Evolutionary conservation across 75 land plant species (phyloP).

Genomic region (Ceratopteris richardii): DNA sequence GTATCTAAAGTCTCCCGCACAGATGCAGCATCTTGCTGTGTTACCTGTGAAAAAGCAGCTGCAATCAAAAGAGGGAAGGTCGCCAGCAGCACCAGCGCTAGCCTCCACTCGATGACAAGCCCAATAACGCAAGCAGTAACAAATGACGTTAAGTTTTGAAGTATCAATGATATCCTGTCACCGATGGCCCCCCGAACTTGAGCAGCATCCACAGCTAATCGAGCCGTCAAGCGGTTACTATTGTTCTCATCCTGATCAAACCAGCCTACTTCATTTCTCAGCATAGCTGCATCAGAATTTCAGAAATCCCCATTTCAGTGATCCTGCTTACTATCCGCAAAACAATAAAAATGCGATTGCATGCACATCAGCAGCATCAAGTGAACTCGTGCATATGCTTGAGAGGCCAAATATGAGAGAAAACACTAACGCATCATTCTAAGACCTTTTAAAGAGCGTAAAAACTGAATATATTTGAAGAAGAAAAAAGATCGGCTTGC

Average conservation of each 20-base stretch:
- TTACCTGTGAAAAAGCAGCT: slow-evolving; percentile 13
- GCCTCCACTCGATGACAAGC: slow-evolving; percentile 7
- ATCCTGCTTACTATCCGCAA: no score
- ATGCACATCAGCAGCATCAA: slow-evolving; percentile 68
- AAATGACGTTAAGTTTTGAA: slow-evolving; percentile 8
- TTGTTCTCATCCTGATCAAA: slow-evolving; percentile 20
- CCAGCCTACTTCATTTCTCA: slow-evolving; percentile 18
- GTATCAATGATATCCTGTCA: slow-evolving; percentile 5
- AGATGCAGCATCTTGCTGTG: no score
- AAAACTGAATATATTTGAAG: no score
- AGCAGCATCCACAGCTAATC: slow-evolving; percentile 18
- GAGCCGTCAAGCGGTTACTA: slow-evolving; percentile 11
- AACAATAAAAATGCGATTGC: slow-evolving; percentile 56
- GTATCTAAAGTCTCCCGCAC: no score
- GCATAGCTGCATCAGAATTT: slow-evolving; percentile 13
- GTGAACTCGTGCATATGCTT: no score
- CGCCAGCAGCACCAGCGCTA: slow-evolving; percentile 12
- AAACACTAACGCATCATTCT: no score
- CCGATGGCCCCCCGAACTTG: slow-evolving; percentile 11
- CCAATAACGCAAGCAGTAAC: slow-evolving; percentile 7
- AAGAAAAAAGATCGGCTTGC: no score
- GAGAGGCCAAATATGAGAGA: no score
- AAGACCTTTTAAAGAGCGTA: no score
- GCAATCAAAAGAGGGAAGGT: slow-evolving; percentile 9
- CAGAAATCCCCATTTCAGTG: no score